phyloP scores from a whole-genome alignment of 1,139 yeast species.

The Debaryomyces psychrophilus region DNA sequence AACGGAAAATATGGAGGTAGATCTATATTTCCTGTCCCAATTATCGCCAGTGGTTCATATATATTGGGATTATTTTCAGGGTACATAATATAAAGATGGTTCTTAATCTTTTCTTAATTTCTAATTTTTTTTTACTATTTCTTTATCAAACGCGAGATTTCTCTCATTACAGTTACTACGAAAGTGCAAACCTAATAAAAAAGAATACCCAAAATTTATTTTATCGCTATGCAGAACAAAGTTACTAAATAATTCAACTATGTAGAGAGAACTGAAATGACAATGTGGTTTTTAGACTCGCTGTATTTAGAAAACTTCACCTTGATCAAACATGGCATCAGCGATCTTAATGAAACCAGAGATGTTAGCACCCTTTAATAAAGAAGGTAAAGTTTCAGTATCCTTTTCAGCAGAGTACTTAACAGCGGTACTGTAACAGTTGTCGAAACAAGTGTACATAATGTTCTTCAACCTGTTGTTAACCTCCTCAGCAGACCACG shows the following conservation, averaged over 20 bases:
- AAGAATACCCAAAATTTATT: constrained; percentile 1
- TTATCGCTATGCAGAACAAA: constrained; percentile 5
- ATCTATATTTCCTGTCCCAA: not conserved
- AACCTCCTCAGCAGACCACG: constrained; percentile 88
- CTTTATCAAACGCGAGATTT: not conserved
- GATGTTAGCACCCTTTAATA: constrained; percentile 98
- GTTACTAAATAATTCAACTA: constrained; percentile 1
- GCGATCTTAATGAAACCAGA: constrained; percentile 99
- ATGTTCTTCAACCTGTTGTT: constrained; percentile 84
- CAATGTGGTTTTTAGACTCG: not conserved
- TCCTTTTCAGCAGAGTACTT: constrained; percentile 74
- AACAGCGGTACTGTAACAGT: constrained; percentile 86
- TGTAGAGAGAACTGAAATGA: constrained; percentile 11
- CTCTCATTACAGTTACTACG: not conserved
- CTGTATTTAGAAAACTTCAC: constrained; percentile 66
- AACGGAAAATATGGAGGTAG: constrained; percentile 15
- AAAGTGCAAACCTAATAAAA: not conserved
- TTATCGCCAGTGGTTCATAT: not conserved
- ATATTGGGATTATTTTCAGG: not conserved
- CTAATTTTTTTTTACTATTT: not conserved
- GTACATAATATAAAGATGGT: not conserved
- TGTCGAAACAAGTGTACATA: constrained; percentile 91
- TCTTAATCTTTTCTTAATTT: too few relatives aligned
- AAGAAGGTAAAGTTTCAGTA: constrained; percentile 70
- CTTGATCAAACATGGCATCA: constrained; percentile 97